A percentile compares a stretch with the other conserved stretches of the same genome.
Conservation (phyloP, 1,284 basidiomycete genomes). For the Puccinia novopanici region DNA sequence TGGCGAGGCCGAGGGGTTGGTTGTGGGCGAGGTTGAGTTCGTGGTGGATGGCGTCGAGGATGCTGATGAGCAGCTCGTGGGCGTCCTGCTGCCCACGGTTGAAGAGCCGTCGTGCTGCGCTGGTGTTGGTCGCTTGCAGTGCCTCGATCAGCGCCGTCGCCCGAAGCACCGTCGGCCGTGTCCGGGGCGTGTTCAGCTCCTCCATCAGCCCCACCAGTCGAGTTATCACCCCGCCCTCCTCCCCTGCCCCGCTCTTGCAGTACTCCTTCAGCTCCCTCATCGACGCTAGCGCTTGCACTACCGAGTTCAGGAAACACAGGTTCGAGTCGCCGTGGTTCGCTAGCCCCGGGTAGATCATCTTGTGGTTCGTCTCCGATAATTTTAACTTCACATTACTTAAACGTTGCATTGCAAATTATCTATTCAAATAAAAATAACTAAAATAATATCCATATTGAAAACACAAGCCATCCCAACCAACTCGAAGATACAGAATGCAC, state of each 20-base stretch:
- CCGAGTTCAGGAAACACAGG: slow-evolving; percentile 92
- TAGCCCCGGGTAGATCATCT: slow-evolving; percentile 73
- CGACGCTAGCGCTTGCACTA: slow-evolving; percentile 84
- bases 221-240: slow-evolving; percentile 76
- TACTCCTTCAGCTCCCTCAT: slow-evolving; percentile 74
- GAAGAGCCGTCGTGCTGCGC: slow-evolving; percentile 70
- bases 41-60: slow-evolving; percentile 69
- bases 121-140: slow-evolving; percentile 57
- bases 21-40: slow-evolving; percentile 45
- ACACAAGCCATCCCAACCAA: neutral
- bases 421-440: neutral
- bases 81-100: slow-evolving; percentile 91
- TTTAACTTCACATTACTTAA: too few relatives aligned
- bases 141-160: slow-evolving; percentile 44
- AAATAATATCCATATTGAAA: too few relatives aligned
- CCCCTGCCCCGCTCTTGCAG: slow-evolving; percentile 66
- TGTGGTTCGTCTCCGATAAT: too few relatives aligned
- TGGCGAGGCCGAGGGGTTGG: slow-evolving; percentile 64
- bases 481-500: too few relatives aligned
- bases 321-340: slow-evolving; percentile 85
- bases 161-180: slow-evolving; percentile 68
- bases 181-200: slow-evolving; percentile 15
- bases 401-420: too few relatives aligned
- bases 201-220: slow-evolving; percentile 65
- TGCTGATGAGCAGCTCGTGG: slow-evolving; percentile 87